Evolutionary conservation across 768 basidiomycete species (phyloP), one percentile per base, ranked within the genome.

Genomic region (Kondoa subrosea): DNA sequence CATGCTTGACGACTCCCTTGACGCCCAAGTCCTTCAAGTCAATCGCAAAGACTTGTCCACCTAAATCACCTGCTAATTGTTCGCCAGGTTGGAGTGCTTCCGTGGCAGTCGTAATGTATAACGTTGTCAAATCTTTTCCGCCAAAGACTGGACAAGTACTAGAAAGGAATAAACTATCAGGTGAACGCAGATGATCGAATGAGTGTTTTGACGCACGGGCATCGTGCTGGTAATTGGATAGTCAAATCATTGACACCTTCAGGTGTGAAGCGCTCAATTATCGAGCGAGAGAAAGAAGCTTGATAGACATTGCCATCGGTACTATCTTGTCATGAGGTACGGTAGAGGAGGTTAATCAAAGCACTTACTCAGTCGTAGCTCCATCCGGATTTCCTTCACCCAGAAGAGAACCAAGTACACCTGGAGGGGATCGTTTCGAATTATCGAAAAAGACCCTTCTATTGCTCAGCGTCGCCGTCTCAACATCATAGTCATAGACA

Each of bases 191-290:
- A n/a, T n/a, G n/a, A n/a, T n/a, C n/a, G n/a, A n/a, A n/a, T n/a
- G n/a, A n/a, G n/a, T n/a, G n/a, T n/a, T n/a, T n/a, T n/a, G n/a
- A n/a, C n/a, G n/a, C n/a, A n/a, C n/a, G 67, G 67, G 34, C 64
- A 68, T 2, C 68, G 57, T 17, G 68, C 68, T 14, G 32, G 32
- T 14, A 66, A 40, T 25, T 68, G 31, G 40, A 68, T 68, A 12
- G 34, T 67, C 17, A 68, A 57, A 27, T 68, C 68, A 57, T 66
- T 26, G 15, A 56, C 31, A 21, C 68, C 68, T 17, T 65, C 64
- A 2, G 68, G 68, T 3, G 68, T 68, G 31, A 68, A 68, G 56
- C 68, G 68, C 40, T 68, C 68, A 2, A 68, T 57, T 8, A 25
- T 17, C 12, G 64, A 56, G 17, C 62, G 2, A n/a, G 34, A 34